Base-by-base conservation (phyloP, 495 filamentous ascomycete species). In the Aspergillus steynii region DNA sequence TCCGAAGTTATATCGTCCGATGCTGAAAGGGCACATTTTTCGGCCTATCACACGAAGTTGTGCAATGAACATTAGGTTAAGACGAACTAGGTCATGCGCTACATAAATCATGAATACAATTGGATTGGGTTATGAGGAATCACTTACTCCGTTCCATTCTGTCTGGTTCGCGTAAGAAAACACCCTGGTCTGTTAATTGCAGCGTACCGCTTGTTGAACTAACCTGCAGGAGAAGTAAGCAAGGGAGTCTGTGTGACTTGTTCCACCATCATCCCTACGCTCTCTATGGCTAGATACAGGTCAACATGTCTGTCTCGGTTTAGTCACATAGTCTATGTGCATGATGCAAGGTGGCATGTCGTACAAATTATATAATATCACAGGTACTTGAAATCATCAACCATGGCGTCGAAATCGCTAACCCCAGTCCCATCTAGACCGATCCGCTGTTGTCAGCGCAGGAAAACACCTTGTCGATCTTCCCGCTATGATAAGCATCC, bases 401-500 rank as follows among this genome's bases (percentile, higher is more conserved):
- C 49, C 1, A 2, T 14, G 37, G 37, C 9, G 9, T 14, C 5
- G 9, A 42, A 14, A 15, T 42, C 37, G 37, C 37, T 42, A 15
- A 42, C 10, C 27, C 0, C 27, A 29, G 26, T 50, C 26, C 7
- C 50, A 56, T 42, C 50, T 50, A 60, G 31, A 60, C 57, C 6
- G 68, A 66, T 12, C 71, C 70, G 53, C 69, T 71, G 50, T 79
- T 80, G 62, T 79, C 76, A 3, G 74, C 75, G 29, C 76, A 79
- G 1, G 71, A 74, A 61, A 80, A 78, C 4, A 74, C 74, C 32
- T 66, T 72, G 34, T 70, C 68, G 20, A 78, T 74, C 34, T 66
- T 45, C 7, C 77, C 76, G 59, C 69, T 68, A 0, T 49, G 55
- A 64, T 79, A 80, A 6, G 76, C 74, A 51, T 75, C 55, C 7